Evolutionary conservation across 495 filamentous ascomycete species (phyloP).

Genomic region (Aspergillus carlsbadensis): DNA sequence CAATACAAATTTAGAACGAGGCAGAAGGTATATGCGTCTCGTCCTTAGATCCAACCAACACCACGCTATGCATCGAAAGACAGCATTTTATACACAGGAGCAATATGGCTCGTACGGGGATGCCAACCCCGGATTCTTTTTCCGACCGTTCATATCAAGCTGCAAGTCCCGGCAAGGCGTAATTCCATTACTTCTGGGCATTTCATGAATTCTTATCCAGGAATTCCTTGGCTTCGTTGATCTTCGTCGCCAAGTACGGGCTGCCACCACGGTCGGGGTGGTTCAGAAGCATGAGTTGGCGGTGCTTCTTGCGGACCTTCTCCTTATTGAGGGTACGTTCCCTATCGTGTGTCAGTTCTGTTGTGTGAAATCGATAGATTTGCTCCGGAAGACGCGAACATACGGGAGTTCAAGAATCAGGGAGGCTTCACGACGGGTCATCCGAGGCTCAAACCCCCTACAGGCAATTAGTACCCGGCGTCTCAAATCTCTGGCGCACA

Average conservation of each 20-base stretch:
- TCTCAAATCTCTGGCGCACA: not conserved
- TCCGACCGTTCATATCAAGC: not conserved
- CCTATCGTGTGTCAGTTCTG: slow-evolving; percentile 45
- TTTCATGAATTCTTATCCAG: slow-evolving; percentile 67
- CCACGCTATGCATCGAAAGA: slow-evolving; percentile 47
- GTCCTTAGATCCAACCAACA: slow-evolving; percentile 39
- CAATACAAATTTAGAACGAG: slow-evolving; percentile 19
- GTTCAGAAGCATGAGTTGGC: slow-evolving; percentile 95
- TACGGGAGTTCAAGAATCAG: slow-evolving; percentile 91
- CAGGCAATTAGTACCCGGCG: slow-evolving; percentile 16
- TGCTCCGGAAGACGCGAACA: slow-evolving; percentile 24
- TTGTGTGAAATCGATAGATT: not conserved
- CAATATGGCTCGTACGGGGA: not conserved
- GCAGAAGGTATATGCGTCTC: slow-evolving; percentile 20
- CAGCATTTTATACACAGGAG: slow-evolving; percentile 21
- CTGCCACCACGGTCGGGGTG: slow-evolving; percentile 97
- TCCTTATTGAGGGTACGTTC: slow-evolving; percentile 85
- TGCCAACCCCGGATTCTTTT: not conserved
- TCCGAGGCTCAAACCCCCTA: slow-evolving; percentile 84
- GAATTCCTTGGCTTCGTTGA: slow-evolving; percentile 97
- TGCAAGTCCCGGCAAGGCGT: not conserved
- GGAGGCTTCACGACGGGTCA: slow-evolving; percentile 87
- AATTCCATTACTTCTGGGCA: not conserved
- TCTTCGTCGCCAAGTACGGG: slow-evolving; percentile 93
- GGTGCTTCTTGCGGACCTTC: slow-evolving; percentile 92